Conservation (phyloP, 306 rosid genomes). For the Dryas octopetala region DNA sequence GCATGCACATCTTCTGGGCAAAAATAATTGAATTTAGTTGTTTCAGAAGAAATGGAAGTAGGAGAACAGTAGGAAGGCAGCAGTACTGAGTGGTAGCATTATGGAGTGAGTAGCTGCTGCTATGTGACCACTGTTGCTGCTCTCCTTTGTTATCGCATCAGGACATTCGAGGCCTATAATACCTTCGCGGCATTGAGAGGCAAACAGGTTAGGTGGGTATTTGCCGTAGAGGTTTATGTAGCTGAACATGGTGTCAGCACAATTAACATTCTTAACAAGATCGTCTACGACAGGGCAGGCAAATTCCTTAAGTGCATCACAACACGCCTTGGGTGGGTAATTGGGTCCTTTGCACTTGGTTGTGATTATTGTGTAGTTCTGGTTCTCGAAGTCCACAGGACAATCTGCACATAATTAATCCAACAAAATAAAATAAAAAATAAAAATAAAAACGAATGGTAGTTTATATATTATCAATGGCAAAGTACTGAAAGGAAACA, state of each 20-base stretch:
- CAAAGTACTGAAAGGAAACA: too few relatives aligned
- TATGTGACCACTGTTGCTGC: not conserved
- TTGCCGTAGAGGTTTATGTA: slow-evolving; percentile 83
- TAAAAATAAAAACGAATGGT: not conserved
- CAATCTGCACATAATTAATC: slow-evolving; percentile 50
- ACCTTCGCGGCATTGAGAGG: slow-evolving; percentile 68
- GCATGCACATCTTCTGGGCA: too few relatives aligned
- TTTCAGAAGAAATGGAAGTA: slow-evolving; percentile 32
- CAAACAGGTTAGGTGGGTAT: slow-evolving; percentile 88
- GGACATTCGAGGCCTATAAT: slow-evolving; percentile 63
- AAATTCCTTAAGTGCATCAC: slow-evolving; percentile 77
- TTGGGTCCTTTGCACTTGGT: slow-evolving; percentile 90
- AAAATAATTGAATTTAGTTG: too few relatives aligned
- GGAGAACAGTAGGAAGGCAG: slow-evolving; percentile 29
- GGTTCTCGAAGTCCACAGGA: slow-evolving; percentile 50
- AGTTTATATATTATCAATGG: too few relatives aligned
- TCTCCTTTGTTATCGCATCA: not conserved
- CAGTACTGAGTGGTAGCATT: slow-evolving; percentile 9
- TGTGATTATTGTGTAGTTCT: slow-evolving; percentile 81
- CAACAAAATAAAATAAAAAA: not conserved
- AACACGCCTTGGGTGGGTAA: slow-evolving; percentile 62
- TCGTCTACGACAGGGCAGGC: slow-evolving; percentile 56
- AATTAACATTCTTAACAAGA: slow-evolving; percentile 40
- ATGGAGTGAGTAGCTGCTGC: slow-evolving; percentile 30
- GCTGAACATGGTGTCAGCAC: slow-evolving; percentile 76